phyloP scores from a whole-genome alignment of 805 yeast species.

The Hanseniaspora clermontiae region DNA sequence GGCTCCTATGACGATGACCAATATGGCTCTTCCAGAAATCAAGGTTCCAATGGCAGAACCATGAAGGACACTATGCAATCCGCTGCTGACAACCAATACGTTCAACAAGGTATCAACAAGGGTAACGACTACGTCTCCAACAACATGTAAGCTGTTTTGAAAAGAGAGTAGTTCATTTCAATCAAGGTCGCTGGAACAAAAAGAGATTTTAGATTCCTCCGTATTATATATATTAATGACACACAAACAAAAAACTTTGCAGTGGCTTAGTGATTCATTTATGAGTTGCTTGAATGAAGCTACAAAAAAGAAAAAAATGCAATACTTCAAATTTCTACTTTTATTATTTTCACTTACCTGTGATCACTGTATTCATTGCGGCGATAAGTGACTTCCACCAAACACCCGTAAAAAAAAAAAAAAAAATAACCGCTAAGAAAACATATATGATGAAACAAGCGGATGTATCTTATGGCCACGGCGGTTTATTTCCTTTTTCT shows the following conservation, averaged over 20 bases:
- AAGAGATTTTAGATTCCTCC: neutral
- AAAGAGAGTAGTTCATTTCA: neutral
- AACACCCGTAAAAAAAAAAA: no score
- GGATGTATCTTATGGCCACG: no score
- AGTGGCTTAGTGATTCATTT: neutral
- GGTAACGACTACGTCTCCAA: conserved; percentile 2
- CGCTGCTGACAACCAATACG: conserved; percentile 4
- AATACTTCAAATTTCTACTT: no score
- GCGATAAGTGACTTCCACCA: no score
- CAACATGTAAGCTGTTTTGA: neutral
- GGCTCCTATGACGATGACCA: neutral
- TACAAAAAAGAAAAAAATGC: no score
- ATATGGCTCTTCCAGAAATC: neutral
- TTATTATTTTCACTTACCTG: no score
- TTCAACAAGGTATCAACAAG: neutral
- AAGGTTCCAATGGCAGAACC: neutral
- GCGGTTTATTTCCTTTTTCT: no score
- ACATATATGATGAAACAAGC: no score
- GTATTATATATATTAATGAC: neutral
- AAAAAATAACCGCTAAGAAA: no score
- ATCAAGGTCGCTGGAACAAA: no score
- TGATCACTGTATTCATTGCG: no score
- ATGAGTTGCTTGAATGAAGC: neutral
- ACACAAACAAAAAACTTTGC: no score
- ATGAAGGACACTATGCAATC: neutral